Evolutionary conservation across 176 grass and related monocot species (phyloP), one percentile per base, ranked within the genome.

Genomic region (Oropetium thomaeum): DNA sequence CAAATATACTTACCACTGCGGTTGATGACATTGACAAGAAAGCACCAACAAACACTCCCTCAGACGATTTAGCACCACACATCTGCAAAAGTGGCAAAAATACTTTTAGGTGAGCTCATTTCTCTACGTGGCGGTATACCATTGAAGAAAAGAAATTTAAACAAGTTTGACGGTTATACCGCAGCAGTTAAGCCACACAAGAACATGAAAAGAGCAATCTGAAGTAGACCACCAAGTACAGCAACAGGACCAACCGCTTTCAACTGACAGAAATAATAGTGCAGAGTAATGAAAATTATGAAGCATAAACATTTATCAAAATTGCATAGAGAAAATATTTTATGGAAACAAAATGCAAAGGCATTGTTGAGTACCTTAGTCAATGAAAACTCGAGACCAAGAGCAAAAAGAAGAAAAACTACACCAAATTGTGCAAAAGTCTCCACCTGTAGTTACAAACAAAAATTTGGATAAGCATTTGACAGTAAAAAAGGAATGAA

Each of bases 361-460:
- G 28, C 4, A 29, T 63, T 73, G 4, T 26, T 25, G 15, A 37
- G 44, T 90, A 99, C 92, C 92, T 99, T 99, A 66, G 96, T 73
- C 59, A 92, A 48, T 52, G 96, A 99, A 90, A 99, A 99, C 49
- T 99, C 96, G 22, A 99, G 96, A 60, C 96, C 96, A 48, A 99
- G 81, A 58, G 96, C 96, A 32, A 99, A 99, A 75, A 99, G 96
- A 65, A 99, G 96, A 99, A 99, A 99, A 13, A 96, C 92, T 44
- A 99, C 96, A 79, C 96, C 96, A 90, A 99, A 99, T 7, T 99
- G 96, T 54, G 96, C 96, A 90, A 99, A 88, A 47, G 96, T 99
- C 80, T 99, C 96, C 76, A 99, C 96, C 96, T 99, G 69, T 49
- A 88, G 63, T 69, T 71, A 61, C 64, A 88, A 54, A 67, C 19